Evolutionary conservation across 305 asterid genomes (phyloP).

Genomic region (Fraxinus latifolia): DNA sequence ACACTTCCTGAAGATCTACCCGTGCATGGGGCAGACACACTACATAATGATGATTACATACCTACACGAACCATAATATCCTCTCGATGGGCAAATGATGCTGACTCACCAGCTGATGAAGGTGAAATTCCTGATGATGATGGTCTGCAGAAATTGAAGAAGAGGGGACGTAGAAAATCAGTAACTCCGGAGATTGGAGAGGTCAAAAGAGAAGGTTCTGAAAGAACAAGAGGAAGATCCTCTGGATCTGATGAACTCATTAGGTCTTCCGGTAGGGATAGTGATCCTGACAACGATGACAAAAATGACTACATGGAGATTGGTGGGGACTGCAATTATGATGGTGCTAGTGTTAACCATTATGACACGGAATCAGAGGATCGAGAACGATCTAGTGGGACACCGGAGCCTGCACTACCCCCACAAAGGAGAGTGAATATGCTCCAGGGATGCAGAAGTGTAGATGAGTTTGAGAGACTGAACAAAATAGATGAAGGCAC

Average conservation of each 20-base stretch:
- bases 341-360: conserved; percentile 37
- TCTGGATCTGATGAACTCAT: conserved; percentile 51
- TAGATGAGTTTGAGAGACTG: conserved; percentile 77
- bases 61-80: conserved; percentile 51
- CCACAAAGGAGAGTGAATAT: conserved; percentile 68
- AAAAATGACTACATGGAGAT: conserved; percentile 47
- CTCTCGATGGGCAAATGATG: conserved; percentile 87
- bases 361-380: conserved; percentile 56
- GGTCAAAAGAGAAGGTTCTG: conserved; percentile 48
- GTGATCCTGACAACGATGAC: conserved; percentile 39
- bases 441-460: conserved; percentile 97
- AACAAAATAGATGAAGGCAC: conserved; percentile 94
- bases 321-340: conserved; percentile 39
- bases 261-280: conserved; percentile 69
- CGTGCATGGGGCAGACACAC: conserved; percentile 21
- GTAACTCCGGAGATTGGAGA: conserved; percentile 54
- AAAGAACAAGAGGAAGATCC: conserved; percentile 42
- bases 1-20: conserved; percentile 29
- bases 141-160: conserved; percentile 32
- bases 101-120: conserved; percentile 70
- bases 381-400: conserved; percentile 40
- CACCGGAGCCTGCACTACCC: conserved; percentile 45
- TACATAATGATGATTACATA: conserved; percentile 45
- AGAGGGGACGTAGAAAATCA: conserved; percentile 36
- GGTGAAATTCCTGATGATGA: conserved; percentile 64